phyloP scores from a whole-genome alignment of 139 green algal species.

The Chlorella ohadii region DNA sequence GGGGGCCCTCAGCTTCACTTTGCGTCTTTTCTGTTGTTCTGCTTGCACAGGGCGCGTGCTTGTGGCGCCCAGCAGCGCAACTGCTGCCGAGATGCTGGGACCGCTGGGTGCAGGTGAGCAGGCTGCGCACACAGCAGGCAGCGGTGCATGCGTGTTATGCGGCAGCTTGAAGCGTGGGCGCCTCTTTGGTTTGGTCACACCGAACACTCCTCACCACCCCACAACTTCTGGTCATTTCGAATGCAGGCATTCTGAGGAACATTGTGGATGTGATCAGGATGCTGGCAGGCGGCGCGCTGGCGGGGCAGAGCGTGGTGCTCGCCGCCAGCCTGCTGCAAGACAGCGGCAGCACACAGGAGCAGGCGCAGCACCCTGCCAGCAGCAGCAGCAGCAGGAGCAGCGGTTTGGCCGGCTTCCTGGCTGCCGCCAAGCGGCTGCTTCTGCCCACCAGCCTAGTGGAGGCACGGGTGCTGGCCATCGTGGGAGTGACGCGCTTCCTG shows the following conservation, averaged over 20 bases:
- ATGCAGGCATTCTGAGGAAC: slow-evolving; percentile 7
- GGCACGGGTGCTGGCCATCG: slow-evolving; percentile 38
- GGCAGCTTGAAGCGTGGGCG: too few relatives aligned
- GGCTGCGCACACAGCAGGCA: too few relatives aligned
- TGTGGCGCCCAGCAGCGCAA: slow-evolving; percentile 13
- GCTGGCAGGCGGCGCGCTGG: slow-evolving; percentile 59
- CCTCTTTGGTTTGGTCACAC: too few relatives aligned
- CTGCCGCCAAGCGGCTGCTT: background rate
- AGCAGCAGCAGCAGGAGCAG: background rate
- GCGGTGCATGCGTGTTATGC: too few relatives aligned
- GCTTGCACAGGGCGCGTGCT: slow-evolving; percentile 26
- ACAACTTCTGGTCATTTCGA: too few relatives aligned
- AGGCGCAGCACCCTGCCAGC: background rate
- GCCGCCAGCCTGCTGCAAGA: slow-evolving; percentile 54
- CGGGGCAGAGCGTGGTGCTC: slow-evolving; percentile 66
- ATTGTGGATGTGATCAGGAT: slow-evolving; percentile 48
- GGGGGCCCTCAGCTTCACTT: too few relatives aligned
- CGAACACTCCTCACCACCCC: too few relatives aligned
- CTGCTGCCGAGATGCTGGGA: background rate
- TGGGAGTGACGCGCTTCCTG: slow-evolving; percentile 51
- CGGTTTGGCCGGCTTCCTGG: background rate
- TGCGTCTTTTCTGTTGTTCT: too few relatives aligned
- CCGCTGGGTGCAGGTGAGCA: too few relatives aligned
- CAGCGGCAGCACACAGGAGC: background rate
- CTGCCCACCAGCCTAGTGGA: slow-evolving; percentile 32